Evolutionary conservation across 164 flowering plant species (phyloP).

Genomic region (Euptelea pleiosperma): DNA sequence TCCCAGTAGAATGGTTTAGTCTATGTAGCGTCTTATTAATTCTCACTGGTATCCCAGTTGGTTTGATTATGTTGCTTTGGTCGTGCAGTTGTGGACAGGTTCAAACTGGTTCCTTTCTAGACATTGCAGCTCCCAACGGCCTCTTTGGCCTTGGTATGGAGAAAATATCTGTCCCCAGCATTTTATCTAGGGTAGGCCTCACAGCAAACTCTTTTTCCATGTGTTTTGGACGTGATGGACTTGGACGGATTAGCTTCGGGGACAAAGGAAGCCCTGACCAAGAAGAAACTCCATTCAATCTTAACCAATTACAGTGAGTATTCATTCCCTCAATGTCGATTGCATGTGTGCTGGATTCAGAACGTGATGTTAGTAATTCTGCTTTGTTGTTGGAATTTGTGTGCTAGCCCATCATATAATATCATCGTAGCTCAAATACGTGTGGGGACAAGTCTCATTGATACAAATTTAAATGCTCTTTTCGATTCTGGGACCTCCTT

Average conservation of each 20-base stretch:
- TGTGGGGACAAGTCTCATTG: conserved; percentile 39
- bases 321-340: not conserved
- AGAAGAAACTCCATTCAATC: conserved; percentile 62
- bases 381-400: conserved; percentile 5
- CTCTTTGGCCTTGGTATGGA: conserved; percentile 82
- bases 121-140: conserved; percentile 80
- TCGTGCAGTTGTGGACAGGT: conserved; percentile 72
- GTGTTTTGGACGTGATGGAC: conserved; percentile 76
- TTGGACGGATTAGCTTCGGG: conserved; percentile 88
- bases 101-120: conserved; percentile 76
- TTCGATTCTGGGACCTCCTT: conserved; percentile 92
- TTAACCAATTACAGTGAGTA: conserved; percentile 47
- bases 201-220: conserved; percentile 81
- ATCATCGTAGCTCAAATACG: conserved; percentile 48
- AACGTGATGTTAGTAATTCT: not conserved
- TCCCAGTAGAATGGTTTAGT: not conserved
- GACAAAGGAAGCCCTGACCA: conserved; percentile 75
- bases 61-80: conserved; percentile 5
- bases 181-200: conserved; percentile 56
- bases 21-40: not conserved
- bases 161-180: conserved; percentile 78
- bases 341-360: not conserved
- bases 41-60: not conserved
- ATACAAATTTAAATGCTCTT: conserved; percentile 50
- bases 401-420: conserved; percentile 64